Evolutionary conservation across 352 stramenopile species (phyloP).

Genomic region (Pythium dissotocum): DNA sequence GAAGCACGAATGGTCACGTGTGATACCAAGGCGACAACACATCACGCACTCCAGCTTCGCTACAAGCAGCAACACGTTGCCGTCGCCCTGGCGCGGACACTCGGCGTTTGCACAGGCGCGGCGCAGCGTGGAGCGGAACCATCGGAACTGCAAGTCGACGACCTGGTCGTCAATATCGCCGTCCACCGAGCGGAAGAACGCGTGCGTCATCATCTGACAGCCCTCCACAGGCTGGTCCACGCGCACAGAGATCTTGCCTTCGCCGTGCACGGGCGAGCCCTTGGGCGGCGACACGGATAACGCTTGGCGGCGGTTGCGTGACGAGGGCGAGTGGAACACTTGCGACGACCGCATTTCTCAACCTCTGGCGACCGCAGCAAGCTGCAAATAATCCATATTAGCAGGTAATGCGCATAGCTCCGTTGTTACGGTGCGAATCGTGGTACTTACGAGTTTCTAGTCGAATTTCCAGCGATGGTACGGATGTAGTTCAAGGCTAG

Average conservation of each 20-base stretch:
- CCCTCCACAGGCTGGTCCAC: constrained; percentile 53
- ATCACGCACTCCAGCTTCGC: constrained; percentile 48
- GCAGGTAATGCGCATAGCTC: not conserved
- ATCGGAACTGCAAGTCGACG: constrained; percentile 43
- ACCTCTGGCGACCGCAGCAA: not conserved
- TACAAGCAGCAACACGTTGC: constrained; percentile 44
- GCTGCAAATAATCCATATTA: not conserved
- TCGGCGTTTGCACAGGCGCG: constrained; percentile 40
- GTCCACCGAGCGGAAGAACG: constrained; percentile 45
- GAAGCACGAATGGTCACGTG: constrained; percentile 42
- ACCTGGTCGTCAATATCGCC: constrained; percentile 42
- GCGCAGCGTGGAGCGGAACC: constrained; percentile 38
- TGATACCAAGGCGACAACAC: constrained; percentile 40
- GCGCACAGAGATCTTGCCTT: constrained; percentile 45
- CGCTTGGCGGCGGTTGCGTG: constrained; percentile 25
- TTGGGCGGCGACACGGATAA: constrained; percentile 33
- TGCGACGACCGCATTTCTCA: constrained; percentile 19
- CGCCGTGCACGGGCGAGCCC: constrained; percentile 39
- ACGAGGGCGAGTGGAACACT: constrained; percentile 25
- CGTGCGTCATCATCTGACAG: constrained; percentile 43
- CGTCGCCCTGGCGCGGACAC: constrained; percentile 41
- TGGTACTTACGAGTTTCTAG: not conserved
- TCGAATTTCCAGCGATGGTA: not conserved
- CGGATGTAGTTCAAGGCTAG: not conserved
- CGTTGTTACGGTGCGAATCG: not conserved